Evolutionary conservation across 2,329 filamentous ascomycete genomes (phyloP).

Genomic region (Didymella pomorum): DNA sequence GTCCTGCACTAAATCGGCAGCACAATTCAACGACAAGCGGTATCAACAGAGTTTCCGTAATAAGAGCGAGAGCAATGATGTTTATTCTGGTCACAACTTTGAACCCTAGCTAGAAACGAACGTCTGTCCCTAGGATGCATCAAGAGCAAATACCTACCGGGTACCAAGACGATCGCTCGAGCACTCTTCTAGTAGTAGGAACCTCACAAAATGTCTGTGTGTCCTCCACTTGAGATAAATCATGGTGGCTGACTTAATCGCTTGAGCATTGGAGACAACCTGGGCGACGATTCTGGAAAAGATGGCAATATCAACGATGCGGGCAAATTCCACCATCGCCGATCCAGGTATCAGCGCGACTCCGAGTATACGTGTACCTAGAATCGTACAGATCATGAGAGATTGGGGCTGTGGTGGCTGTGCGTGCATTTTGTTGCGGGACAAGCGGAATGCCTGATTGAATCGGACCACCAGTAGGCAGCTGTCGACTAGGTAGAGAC

Average conservation of each 20-base stretch:
- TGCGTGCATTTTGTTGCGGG: not conserved
- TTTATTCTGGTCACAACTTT: too few species aligned
- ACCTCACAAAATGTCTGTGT: too few species aligned
- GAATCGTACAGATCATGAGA: not conserved
- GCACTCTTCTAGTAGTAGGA: too few species aligned
- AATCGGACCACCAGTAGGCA: not conserved
- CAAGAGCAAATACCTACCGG: too few species aligned
- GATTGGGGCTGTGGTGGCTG: not conserved
- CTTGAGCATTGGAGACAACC: too few species aligned
- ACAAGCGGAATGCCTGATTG: not conserved
- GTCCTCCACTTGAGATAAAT: too few species aligned
- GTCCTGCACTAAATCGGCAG: not conserved
- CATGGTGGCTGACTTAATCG: too few species aligned
- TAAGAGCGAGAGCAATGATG: not conserved
- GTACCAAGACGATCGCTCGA: too few species aligned
- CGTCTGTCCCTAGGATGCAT: too few species aligned
- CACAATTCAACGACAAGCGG: not conserved
- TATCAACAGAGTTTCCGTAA: not conserved
- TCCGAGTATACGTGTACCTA: not conserved
- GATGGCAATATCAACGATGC: not conserved
- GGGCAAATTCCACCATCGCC: slow-evolving; percentile 4
- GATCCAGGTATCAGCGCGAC: not conserved
- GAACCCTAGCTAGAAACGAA: too few species aligned
- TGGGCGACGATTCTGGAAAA: too few species aligned
- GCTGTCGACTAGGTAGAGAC: not conserved